These are phyloP conservation scores for Croton laevigatus DNA, from an alignment of 441 rosid species.

Conservation along the genomic window DNA sequence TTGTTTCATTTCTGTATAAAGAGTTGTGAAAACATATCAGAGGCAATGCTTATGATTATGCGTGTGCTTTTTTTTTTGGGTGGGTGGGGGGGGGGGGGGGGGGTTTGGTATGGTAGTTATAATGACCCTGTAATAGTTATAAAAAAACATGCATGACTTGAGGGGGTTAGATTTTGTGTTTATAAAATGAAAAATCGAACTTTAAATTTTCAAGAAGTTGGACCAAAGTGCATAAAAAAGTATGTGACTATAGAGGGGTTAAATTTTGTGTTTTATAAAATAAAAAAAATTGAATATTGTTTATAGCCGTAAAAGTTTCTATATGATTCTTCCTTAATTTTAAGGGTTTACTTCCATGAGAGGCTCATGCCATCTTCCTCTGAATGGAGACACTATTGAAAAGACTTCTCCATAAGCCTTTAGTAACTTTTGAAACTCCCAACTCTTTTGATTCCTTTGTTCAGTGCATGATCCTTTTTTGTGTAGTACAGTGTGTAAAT, in stretches of 20 bases:
- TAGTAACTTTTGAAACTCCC: not conserved
- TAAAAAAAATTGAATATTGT: too few relatives aligned
- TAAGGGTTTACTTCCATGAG: not conserved
- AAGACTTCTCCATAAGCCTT: not conserved
- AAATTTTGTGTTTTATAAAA: too few relatives aligned
- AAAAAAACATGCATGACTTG: not conserved
- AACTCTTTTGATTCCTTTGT: not conserved
- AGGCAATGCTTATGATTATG: not conserved
- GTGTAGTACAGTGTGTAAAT: not conserved
- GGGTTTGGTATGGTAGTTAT: too few relatives aligned
- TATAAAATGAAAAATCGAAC: not conserved
- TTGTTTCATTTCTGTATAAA: too few relatives aligned
- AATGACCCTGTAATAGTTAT: not conserved
- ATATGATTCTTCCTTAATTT: not conserved
- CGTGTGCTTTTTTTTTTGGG: not conserved
- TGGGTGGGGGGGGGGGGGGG: too few relatives aligned
- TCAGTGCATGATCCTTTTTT: not conserved
- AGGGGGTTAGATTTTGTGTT: not conserved
- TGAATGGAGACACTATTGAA: not conserved
- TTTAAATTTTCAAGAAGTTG: not conserved
- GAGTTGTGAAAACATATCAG: not conserved
- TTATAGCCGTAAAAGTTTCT: not conserved
- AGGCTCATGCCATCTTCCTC: not conserved
- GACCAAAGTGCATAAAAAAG: not conserved
- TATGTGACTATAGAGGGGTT: too few relatives aligned